These are phyloP conservation scores for Plasmodium vinckei DNA, from an alignment of 169 alveolate species.

Conservation along the genomic window DNA sequence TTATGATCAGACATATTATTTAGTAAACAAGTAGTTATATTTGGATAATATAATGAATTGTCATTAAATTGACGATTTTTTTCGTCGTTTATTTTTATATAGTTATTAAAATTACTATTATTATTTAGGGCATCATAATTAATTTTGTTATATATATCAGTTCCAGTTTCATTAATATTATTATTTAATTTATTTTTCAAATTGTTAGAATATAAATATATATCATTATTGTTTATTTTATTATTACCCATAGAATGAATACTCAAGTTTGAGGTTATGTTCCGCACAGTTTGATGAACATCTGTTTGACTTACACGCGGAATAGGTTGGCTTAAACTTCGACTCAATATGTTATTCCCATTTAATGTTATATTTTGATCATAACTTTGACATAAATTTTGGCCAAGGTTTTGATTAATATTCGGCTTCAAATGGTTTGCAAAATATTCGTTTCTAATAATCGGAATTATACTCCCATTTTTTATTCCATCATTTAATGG, in stretches of 20 bases:
- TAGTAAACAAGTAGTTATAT: no score
- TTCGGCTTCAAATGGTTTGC: neutral
- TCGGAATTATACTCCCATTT: slow-evolving; percentile 10
- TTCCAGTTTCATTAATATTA: neutral
- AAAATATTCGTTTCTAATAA: slow-evolving; percentile 13
- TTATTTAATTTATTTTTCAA: neutral
- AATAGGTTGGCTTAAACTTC: neutral
- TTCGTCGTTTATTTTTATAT: no score
- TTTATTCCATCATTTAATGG: slow-evolving; percentile 12
- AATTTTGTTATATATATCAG: neutral
- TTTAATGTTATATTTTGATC: slow-evolving; percentile 1
- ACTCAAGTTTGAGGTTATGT: no score
- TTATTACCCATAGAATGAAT: no score
- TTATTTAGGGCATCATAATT: neutral
- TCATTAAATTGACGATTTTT: no score
- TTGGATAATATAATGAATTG: no score
- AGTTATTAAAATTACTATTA: neutral
- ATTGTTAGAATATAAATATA: neutral
- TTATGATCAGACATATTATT: no score
- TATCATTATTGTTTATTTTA: no score
- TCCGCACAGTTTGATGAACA: no score
- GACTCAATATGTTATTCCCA: neutral
- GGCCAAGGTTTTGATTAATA: neutral
- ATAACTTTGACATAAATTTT: neutral
- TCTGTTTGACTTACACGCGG: neutral